These are phyloP conservation scores for Monosporascus sp. DNA, from an alignment of 2,329 filamentous ascomycete species.

Conservation along the genomic window DNA sequence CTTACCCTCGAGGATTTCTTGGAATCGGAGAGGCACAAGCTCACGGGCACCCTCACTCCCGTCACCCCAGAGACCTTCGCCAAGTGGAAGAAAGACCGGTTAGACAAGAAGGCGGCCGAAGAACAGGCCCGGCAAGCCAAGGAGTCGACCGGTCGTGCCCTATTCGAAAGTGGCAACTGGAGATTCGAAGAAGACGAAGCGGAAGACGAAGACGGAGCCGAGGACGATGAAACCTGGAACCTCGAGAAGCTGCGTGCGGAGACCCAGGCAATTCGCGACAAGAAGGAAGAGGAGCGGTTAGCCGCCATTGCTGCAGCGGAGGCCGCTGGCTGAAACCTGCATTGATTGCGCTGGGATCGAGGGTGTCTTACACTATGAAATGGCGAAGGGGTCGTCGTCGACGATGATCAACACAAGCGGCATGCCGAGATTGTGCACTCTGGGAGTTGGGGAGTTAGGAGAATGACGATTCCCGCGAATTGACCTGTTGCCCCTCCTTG, in stretches of 20 bases:
- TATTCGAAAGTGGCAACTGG: conserved; percentile 98
- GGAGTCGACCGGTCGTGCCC: conserved; percentile 87
- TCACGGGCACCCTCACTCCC: conserved; percentile 85
- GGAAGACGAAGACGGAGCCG: conserved; percentile 57
- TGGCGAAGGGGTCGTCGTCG: background rate
- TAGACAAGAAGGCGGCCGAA: conserved; percentile 95
- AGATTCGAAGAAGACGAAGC: conserved; percentile 57
- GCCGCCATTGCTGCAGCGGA: conserved; percentile 24
- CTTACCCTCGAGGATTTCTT: conserved; percentile 96
- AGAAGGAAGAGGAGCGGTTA: conserved; percentile 73
- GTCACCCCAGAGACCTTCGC: conserved; percentile 90
- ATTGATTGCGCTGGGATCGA: background rate
- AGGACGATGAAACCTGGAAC: conserved; percentile 62
- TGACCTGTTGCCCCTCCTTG: conserved; percentile 12
- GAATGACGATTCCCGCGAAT: conserved; percentile 2
- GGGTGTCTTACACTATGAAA: background rate
- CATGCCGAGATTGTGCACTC: conserved; percentile 1
- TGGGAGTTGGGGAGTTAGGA: background rate
- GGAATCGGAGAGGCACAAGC: conserved; percentile 92
- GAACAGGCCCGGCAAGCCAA: conserved; percentile 85
- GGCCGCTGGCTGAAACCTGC: conserved; percentile 7
- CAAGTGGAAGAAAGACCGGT: conserved; percentile 92
- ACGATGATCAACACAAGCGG: background rate
- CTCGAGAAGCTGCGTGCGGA: conserved; percentile 76
- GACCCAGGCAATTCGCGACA: conserved; percentile 70